A percentile compares a stretch with the other conserved stretches of the same genome.
Evolutionary conservation across 305 asterid species (phyloP).

Genomic region (Caryopteris hybrid): DNA sequence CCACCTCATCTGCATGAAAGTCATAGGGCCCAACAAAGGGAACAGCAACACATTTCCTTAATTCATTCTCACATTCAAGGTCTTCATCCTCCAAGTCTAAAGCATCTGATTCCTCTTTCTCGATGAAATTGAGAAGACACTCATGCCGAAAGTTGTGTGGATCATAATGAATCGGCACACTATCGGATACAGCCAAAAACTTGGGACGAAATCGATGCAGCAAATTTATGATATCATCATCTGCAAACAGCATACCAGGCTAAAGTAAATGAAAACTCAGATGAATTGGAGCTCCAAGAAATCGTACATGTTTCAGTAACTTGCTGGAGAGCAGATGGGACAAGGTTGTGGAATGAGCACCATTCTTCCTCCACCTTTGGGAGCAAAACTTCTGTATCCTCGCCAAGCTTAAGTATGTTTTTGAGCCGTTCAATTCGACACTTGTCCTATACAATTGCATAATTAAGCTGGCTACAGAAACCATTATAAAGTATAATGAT

Average conservation of each 20-base stretch:
- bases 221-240: slow-evolving; percentile 64
- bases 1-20: slow-evolving; percentile 46
- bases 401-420: slow-evolving; percentile 41
- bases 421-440: slow-evolving; percentile 53
- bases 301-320: slow-evolving; percentile 70
- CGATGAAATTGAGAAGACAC: slow-evolving; percentile 36
- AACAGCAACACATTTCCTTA: slow-evolving; percentile 43
- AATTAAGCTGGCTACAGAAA: slow-evolving; percentile 13
- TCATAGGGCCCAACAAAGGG: slow-evolving; percentile 68
- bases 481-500: slow-evolving; percentile 13
- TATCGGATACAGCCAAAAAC: slow-evolving; percentile 41
- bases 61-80: slow-evolving; percentile 36
- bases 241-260: slow-evolving; percentile 47
- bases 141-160: slow-evolving; percentile 47
- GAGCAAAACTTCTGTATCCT: slow-evolving; percentile 20
- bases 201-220: slow-evolving; percentile 83
- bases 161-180: slow-evolving; percentile 47
- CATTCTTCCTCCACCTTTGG: slow-evolving; percentile 74
- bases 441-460: slow-evolving; percentile 54
- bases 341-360: slow-evolving; percentile 81
- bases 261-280: slow-evolving; percentile 16
- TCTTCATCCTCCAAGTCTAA: slow-evolving; percentile 34
- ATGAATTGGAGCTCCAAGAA: slow-evolving; percentile 16
- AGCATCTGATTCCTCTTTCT: slow-evolving; percentile 32
- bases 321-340: slow-evolving; percentile 74